Evolutionary conservation across 148 eudicot species (phyloP).

Genomic region (Camellia japonica): DNA sequence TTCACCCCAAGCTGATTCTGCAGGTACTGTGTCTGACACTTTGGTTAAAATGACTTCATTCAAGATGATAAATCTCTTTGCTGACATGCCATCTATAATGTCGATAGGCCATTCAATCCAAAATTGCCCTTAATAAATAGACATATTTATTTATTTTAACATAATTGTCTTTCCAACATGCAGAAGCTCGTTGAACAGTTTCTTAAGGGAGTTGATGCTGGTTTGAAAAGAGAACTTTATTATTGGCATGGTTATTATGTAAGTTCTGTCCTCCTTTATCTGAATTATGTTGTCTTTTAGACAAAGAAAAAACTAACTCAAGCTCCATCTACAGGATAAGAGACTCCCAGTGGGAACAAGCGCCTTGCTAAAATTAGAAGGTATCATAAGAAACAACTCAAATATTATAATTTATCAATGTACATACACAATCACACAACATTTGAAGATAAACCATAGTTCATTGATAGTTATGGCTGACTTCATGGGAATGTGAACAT

Average conservation of each 20-base stretch:
- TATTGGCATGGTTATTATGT: constrained; percentile 60
- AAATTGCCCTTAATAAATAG: neutral
- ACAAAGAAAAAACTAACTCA: neutral
- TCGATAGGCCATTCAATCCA: neutral
- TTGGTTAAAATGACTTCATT: neutral
- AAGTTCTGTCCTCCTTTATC: constrained; percentile 18
- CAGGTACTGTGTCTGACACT: constrained; percentile 26
- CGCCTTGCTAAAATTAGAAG: constrained; percentile 49
- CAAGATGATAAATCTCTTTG: neutral
- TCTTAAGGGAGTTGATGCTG: constrained; percentile 38
- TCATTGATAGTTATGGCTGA: too few relatives aligned
- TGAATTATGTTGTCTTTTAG: neutral
- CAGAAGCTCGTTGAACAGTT: constrained; percentile 53
- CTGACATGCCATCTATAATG: neutral
- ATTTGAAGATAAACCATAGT: too few relatives aligned
- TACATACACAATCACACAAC: neutral
- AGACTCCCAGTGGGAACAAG: constrained; percentile 49
- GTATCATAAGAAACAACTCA: constrained; percentile 18
- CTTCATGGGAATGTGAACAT: too few relatives aligned
- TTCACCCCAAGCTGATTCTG: constrained; percentile 48
- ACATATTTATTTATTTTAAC: neutral
- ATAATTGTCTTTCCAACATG: neutral
- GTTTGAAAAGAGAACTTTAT: constrained; percentile 40
- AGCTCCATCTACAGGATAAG: constrained; percentile 37
- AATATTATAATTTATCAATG: neutral